Percentiles rank a stretch among this genome's conserved stretches.
Evolutionary conservation across 768 basidiomycete genomes (phyloP).

Genomic region (Dioszegia hungarica): DNA sequence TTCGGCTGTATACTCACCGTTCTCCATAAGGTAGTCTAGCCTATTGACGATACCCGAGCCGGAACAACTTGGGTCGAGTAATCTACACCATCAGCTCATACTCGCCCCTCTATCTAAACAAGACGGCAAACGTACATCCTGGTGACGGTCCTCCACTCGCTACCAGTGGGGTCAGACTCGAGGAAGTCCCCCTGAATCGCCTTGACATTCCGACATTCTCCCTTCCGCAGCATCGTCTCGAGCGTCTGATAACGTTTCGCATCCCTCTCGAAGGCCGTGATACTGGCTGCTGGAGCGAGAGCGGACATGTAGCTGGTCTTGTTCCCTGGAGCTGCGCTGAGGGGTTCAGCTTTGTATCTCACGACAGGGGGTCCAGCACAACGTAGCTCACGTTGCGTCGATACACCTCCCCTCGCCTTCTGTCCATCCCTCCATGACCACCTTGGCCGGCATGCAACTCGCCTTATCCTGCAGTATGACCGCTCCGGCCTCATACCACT

Average conservation of each 20-base stretch:
- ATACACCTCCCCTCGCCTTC: conserved; percentile 58
- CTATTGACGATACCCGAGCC: conserved; percentile 89
- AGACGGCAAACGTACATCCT: conserved; percentile 79
- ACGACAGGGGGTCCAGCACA: neutral
- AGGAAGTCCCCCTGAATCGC: conserved; percentile 79
- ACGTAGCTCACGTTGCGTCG: conserved; percentile 65
- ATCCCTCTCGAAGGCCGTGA: conserved; percentile 83
- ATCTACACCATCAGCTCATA: conserved; percentile 51
- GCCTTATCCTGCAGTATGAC: conserved; percentile 96
- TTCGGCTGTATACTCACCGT: conserved; percentile 58
- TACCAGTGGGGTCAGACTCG: conserved; percentile 62
- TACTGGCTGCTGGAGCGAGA: conserved; percentile 52
- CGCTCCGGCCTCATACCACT: conserved; percentile 65
- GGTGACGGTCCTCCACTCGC: conserved; percentile 63
- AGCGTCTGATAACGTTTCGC: conserved; percentile 74
- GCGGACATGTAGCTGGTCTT: conserved; percentile 93
- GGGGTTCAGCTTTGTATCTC: neutral
- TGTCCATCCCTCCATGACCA: conserved; percentile 58
- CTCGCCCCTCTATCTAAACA: neutral
- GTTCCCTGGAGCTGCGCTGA: conserved; percentile 83
- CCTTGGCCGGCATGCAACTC: conserved; percentile 87
- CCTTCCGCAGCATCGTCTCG: conserved; percentile 75
- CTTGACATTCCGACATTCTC: conserved; percentile 73
- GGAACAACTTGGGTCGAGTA: conserved; percentile 94
- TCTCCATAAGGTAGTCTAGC: conserved; percentile 73